Conservation (phyloP, 768 basidiomycete genomes). For the Trichaptum fuscoviolaceum region DNA sequence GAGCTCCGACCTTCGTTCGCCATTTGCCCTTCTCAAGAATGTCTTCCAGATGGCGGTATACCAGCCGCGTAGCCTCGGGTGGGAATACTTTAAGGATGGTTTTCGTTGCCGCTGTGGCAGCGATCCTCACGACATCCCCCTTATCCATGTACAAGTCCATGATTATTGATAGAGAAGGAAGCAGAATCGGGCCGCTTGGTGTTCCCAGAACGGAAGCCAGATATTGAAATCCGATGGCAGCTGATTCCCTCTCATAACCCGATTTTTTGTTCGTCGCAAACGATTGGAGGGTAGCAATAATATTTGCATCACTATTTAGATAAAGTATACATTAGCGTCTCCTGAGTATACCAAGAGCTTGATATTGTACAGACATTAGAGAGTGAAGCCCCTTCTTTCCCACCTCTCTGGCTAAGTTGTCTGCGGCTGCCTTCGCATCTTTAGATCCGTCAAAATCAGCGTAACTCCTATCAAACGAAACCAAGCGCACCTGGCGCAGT, state of each 20-base stretch:
- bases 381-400: slow-evolving; percentile 56
- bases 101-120: slow-evolving; percentile 77
- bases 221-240: slow-evolving; percentile 75
- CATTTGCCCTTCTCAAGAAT: slow-evolving; percentile 87
- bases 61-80: slow-evolving; percentile 68
- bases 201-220: slow-evolving; percentile 66
- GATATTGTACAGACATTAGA: slow-evolving; percentile 43
- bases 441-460: slow-evolving; percentile 12
- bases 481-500: slow-evolving; percentile 30
- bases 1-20: slow-evolving; percentile 88
- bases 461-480: neutral
- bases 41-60: slow-evolving; percentile 64
- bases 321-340: neutral
- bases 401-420: slow-evolving; percentile 71
- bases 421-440: slow-evolving; percentile 85
- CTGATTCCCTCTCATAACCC: slow-evolving; percentile 84
- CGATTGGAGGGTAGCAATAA: slow-evolving; percentile 58
- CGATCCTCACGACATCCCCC: slow-evolving; percentile 82
- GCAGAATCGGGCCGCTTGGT: slow-evolving; percentile 64
- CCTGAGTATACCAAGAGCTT: slow-evolving; percentile 15
- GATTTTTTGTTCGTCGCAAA: slow-evolving; percentile 84
- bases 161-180: slow-evolving; percentile 70
- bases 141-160: slow-evolving; percentile 91
- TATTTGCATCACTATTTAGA: slow-evolving; percentile 47
- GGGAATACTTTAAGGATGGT: slow-evolving; percentile 80